Base-by-base conservation (phyloP, 371 early-diverging fungal genomes). In the Circinella umbellata region DNA sequence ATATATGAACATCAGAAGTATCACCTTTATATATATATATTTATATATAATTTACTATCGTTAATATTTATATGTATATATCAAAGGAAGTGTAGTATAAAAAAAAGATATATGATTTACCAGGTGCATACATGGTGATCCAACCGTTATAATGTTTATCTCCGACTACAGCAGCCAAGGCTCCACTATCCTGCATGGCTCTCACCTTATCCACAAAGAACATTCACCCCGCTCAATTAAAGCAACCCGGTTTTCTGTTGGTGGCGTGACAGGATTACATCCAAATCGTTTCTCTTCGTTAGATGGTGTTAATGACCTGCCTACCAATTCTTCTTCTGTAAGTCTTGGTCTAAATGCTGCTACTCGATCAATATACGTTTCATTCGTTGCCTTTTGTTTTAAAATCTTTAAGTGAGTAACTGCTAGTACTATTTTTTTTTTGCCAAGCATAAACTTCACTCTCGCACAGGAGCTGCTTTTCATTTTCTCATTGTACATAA, bases 111-210 rank as follows among this genome's bases (percentile, higher is more conserved):
- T 17, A 8, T 63, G 51, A 27, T 18, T 80, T 85, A 89, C 91
- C 91, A 70, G 91, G 86, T 20, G 96, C 93, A 81, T 94, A 97
- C 97, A 97, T 97, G 66, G 95, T 96, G 66, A 96, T 86, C 69
- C 94, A 90, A 37, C 90, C 88, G 69, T 80, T 78, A 63, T 83
- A 82, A 70, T 87, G 81, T 68, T 87, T 87, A 81, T 96, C 96
- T 42, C 97, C 97, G n/a, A 97, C 95, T 18, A 96, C 85, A 13
- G 96, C 96, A 1, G 93, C 96, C 9, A 84, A 82, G 8, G 95
- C 95, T 39, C 97, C 96, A 55, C 91, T 89, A 7, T 72, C 79
- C 78, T 97, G 96, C 95, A 96, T 93, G 47, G 90, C 87, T 64
- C 94, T 85, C 11, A 96, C 93, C 74, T 96, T 96, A 4, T 94